These are phyloP conservation scores for Trichopus zeylanicus DNA, from an alignment of 116 monocot species.

Conservation along the genomic window DNA sequence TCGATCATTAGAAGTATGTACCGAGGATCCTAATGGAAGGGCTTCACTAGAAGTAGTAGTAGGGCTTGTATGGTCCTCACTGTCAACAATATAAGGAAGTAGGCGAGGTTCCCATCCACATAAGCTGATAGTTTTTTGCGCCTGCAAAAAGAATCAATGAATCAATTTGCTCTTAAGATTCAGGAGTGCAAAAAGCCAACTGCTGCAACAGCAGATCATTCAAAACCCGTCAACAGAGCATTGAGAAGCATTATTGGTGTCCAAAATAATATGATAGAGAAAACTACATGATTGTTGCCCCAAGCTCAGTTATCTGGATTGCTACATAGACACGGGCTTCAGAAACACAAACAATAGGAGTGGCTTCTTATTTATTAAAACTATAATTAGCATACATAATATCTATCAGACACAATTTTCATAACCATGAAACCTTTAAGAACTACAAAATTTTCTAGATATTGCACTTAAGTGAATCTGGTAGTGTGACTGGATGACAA, in stretches of 20 bases:
- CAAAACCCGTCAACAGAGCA: background rate
- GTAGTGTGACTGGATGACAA: too few species aligned
- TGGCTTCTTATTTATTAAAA: too few species aligned
- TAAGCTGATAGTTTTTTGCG: constrained; percentile 64
- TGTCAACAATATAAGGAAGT: constrained; percentile 79
- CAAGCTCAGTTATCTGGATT: background rate
- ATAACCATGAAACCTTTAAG: too few species aligned
- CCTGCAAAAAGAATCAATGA: constrained; percentile 30
- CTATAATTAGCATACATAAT: too few species aligned
- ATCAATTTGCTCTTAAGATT: background rate
- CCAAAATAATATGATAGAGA: background rate
- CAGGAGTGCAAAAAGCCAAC: background rate
- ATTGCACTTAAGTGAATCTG: too few species aligned
- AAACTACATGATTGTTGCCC: background rate
- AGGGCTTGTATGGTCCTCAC: constrained; percentile 16
- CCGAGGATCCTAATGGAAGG: constrained; percentile 16
- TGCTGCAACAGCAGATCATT: background rate
- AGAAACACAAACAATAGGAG: too few species aligned
- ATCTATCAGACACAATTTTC: too few species aligned
- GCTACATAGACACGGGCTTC: too few species aligned
- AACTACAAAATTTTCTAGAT: too few species aligned
- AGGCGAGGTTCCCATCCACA: constrained; percentile 92
- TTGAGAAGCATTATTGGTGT: background rate
- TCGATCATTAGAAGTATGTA: constrained; percentile 11
- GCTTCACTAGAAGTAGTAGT: constrained; percentile 2